Evolutionary conservation across 2,329 filamentous ascomycete species (phyloP), one percentile per base, ranked within the genome.

Genomic region (Nemania diffusa): DNA sequence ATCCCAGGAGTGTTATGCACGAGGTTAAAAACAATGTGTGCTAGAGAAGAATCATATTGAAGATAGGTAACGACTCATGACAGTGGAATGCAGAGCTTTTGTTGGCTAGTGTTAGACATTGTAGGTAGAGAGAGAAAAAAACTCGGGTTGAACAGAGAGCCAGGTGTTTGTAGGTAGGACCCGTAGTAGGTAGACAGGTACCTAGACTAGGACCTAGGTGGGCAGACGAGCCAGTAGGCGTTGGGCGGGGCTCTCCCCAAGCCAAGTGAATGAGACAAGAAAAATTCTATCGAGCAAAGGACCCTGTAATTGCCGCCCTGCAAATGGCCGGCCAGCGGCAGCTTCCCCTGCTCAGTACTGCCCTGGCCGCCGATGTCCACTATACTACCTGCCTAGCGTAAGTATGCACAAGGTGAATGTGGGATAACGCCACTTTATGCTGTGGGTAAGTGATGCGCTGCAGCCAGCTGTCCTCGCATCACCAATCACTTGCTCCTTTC

Each of bases 11-110:
- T 46, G 40, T 26, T 60, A 46, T 59, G 58, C 46, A 57, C 52
- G 37, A 50, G 15, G 50, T 17, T 6, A n/a, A 46, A n/a, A 29
- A 46, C 40, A 48, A 29, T 32, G 22, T 24, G 52, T 70, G 62
- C 34, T 67, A 70, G 37, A 70, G 65, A 27, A 46, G 62, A 66
- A 64, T 50, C 68, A 70, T 70, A 60, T 22, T 68, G 68, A 67
- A 64, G 34, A 32, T 42, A 24, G 22, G 62, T 22, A 40, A 51
- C 59, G 59, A 65, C 29, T 68, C 65, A 64, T 64, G 50, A 50
- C 56, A 61, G 51, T 67, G 48, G 48, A 59, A 34, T 57, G 64
- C 51, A 62, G 57, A 64, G 60, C 64, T n/a, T 61, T 57, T 65
- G 52, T 64, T 46, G 56, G 60, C 15, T 64, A 29, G 50, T 64